Conservation (phyloP, 2,329 filamentous ascomycete species). For the Aspergillus hortae region DNA sequence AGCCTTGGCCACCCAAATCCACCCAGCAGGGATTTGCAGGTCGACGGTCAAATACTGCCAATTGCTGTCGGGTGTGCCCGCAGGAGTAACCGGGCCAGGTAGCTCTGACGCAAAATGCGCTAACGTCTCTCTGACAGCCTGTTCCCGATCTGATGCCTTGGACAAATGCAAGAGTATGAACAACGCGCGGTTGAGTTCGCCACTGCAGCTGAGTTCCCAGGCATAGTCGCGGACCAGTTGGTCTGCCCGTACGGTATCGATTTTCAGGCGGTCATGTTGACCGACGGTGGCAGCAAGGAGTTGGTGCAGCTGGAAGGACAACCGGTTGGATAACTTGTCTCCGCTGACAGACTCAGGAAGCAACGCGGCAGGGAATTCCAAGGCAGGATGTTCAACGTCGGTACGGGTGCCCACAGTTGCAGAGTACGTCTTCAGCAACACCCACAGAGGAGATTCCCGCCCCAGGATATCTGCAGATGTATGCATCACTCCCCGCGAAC, state of each 20-base stretch:
- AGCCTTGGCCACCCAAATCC: slow-evolving; percentile 87
- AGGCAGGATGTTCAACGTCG: slow-evolving; percentile 31
- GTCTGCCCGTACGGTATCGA: slow-evolving; percentile 61
- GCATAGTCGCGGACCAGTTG: slow-evolving; percentile 62
- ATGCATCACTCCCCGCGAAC: slow-evolving; percentile 58
- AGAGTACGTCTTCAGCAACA: slow-evolving; percentile 77
- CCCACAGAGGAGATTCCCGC: slow-evolving; percentile 76
- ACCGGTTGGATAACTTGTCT: slow-evolving; percentile 68
- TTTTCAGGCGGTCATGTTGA: slow-evolving; percentile 48
- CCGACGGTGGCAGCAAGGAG: slow-evolving; percentile 51
- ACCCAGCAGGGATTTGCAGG: slow-evolving; percentile 67
- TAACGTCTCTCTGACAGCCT: slow-evolving; percentile 68
- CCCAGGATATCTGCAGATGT: slow-evolving; percentile 54
- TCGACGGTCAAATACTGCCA: slow-evolving; percentile 61
- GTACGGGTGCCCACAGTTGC: slow-evolving; percentile 30
- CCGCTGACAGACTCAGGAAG: slow-evolving; percentile 73
- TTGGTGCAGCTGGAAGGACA: slow-evolving; percentile 82
- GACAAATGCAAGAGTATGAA: slow-evolving; percentile 78
- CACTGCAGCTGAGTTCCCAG: slow-evolving; percentile 49
- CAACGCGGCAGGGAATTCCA: slow-evolving; percentile 64
- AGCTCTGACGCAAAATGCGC: slow-evolving; percentile 68
- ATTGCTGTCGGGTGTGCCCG: slow-evolving; percentile 36
- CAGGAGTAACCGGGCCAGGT: slow-evolving; percentile 53
- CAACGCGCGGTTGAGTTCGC: slow-evolving; percentile 65
- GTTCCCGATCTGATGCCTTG: slow-evolving; percentile 58